Evolutionary conservation across 2,329 filamentous ascomycete species (phyloP).

Genomic region (Microascus cirrosus): DNA sequence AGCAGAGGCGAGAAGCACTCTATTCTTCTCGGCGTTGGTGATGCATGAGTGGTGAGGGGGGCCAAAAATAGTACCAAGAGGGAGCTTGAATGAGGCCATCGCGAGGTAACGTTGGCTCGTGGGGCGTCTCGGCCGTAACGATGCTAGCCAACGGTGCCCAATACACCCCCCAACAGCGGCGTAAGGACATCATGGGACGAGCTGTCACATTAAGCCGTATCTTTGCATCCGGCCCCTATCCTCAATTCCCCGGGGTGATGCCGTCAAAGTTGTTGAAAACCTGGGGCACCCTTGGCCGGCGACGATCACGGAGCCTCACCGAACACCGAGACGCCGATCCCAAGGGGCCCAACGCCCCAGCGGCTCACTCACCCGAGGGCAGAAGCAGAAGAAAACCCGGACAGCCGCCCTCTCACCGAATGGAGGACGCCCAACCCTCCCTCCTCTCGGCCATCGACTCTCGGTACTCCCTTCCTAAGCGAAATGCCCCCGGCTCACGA

Average conservation of each 20-base stretch:
- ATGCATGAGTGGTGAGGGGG: not conserved
- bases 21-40: not conserved
- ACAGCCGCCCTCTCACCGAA: too few relatives aligned
- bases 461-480: not conserved
- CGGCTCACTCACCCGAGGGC: too few relatives aligned
- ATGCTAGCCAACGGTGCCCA: not conserved
- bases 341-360: too few relatives aligned
- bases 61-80: constrained; percentile 2
- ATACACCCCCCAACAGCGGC: not conserved
- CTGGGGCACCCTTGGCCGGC: too few relatives aligned
- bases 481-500: not conserved
- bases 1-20: not conserved
- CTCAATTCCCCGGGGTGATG: too few relatives aligned
- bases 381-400: too few relatives aligned
- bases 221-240: too few relatives aligned
- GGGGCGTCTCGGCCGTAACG: not conserved
- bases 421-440: not conserved
- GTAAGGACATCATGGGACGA: not conserved
- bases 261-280: too few relatives aligned
- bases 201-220: too few relatives aligned
- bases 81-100: not conserved
- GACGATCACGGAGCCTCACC: too few relatives aligned
- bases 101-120: not conserved
- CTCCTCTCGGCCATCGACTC: not conserved
- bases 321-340: too few relatives aligned